Base-by-base conservation (phyloP, 257 asterid species). In the Ilex aquifolium region DNA sequence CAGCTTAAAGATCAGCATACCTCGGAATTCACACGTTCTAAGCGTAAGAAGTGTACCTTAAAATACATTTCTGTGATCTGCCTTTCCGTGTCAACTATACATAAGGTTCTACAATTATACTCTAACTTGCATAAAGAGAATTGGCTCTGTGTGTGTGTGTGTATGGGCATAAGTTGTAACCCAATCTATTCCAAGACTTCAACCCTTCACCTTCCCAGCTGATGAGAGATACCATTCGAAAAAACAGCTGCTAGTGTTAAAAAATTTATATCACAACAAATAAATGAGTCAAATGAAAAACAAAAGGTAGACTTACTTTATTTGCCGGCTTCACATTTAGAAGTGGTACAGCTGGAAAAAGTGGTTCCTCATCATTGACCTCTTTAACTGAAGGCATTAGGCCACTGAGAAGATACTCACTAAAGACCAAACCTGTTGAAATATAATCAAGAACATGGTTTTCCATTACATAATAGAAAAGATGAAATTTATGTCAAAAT, bases 381-480 rank as follows among this genome's bases (percentile, higher is more conserved):
- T 89, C 97, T 82, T 84, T 92, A 31, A 92, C 88, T 56, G 96
- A 86, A 67, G 99, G 99, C 68, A 92, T 90, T 14, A 89, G 77
- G 71, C 99, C 99, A 63, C 94, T 89, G 72, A 92, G 93, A 68
- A 89, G 88, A 80, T 89, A 92, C 76, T 92, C 96, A 61, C 96
- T 85, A 79, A 89, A 92, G 74, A 92, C 86, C 69, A 92, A 76
- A 80, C 99, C 97, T 92, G 85, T 69, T 44, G 59, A 66, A 17
- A 53, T 29, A 53, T 7, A 14, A 6, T 14, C 5, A 53, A 14
- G 10, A 53, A 53, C 15, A 10, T 4, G 30, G 42, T 8, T 36
- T 36, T 49, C 14, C 54, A 49, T 12, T 49, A 49, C 4, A 3
- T 11, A 49, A 49, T 49, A 12, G 10, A 49, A 49, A 4, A n/a